Base-by-base conservation (phyloP, 1,284 basidiomycete species). In the Ceratobasidium sp. region DNA sequence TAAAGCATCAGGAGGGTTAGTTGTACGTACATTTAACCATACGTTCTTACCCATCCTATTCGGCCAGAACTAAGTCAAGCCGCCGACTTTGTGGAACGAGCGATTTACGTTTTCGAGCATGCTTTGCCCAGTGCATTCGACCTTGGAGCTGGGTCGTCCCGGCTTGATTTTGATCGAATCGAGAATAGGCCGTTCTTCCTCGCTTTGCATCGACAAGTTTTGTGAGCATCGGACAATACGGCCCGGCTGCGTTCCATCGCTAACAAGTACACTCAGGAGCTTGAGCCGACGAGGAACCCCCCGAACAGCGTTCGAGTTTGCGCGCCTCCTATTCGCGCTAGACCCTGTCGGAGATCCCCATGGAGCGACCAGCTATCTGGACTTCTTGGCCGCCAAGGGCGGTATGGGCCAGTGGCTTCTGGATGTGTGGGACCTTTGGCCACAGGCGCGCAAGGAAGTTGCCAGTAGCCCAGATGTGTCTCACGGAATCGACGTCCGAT, bases 171-270 rank as follows among this genome's bases (percentile, higher is more conserved):
- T 79, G 89, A 93, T 76, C 84, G 82, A 21, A 90, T 94, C 12
- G 93, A 95, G 78, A 95, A 93, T 77, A 83, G 93, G n/a, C 90
- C 91, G 0, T 92, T 96, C 79, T 95, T 89, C 81, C 85, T 94
- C 1, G 93, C 91, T 0, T 75, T 95, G 1, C 92, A 93, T 77
- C 84, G 93, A 65, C 89, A 93, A 78, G 21, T 71, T 41, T 72
- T 65, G 26, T 57, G 18, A 21, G 72, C 2, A n/a, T 64, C 48
- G 23, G 3, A 45, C 50, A 72, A 69, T 34, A 16, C 45, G 6
- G 26, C 32, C 18, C 30, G 32, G 28, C n/a, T 48, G 36, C 62
- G 36, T n/a, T n/a, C n/a, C n/a, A n/a, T 55, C 3, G 32, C 75
- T 16, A 60, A 34, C 5, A 4, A 3, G 21, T n/a, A 53, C 12